Evolutionary conservation across 2,329 filamentous ascomycete species (phyloP).

Genomic region (Cercospora zeina): DNA sequence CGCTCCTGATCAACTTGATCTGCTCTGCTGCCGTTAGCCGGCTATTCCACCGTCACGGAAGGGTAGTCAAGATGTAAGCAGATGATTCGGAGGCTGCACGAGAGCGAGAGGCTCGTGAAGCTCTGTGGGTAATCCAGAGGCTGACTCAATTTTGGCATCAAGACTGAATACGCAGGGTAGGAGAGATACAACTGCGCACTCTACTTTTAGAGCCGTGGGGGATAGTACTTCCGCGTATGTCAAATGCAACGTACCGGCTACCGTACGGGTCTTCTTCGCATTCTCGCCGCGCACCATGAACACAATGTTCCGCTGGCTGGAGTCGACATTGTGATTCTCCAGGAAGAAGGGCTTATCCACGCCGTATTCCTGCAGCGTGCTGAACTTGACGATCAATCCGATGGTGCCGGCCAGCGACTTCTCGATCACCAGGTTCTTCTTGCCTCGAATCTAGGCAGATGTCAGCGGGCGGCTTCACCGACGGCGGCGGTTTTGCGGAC

Average conservation of each 20-base stretch:
- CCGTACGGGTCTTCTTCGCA: conserved; percentile 75
- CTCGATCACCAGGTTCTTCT: conserved; percentile 97
- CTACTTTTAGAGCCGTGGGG: conserved; percentile 59
- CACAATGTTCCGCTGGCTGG: conserved; percentile 89
- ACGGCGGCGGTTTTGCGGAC: conserved; percentile 37
- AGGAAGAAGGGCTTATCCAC: conserved; percentile 97
- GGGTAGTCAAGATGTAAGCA: conserved; percentile 55
- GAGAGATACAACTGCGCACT: conserved; percentile 54
- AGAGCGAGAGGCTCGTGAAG: conserved; percentile 29
- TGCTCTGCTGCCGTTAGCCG: conserved; percentile 62
- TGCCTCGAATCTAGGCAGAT: conserved; percentile 76
- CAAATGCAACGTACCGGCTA: conserved; percentile 69
- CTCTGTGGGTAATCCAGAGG: conserved; percentile 29
- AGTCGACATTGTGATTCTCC: conserved; percentile 92
- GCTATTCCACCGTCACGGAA: conserved; percentile 7
- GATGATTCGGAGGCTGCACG: conserved; percentile 36
- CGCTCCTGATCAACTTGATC: conserved; percentile 83
- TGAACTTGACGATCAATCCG: conserved; percentile 90
- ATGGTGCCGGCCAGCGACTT: conserved; percentile 85
- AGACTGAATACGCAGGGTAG: conserved; percentile 55
- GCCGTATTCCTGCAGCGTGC: conserved; percentile 92
- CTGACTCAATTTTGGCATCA: conserved; percentile 40
- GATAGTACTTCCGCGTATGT: conserved; percentile 11
- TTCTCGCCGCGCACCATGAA: conserved; percentile 92
- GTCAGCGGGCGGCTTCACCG: conserved; percentile 21